These are phyloP conservation scores for Magnaporthales sp. DNA, from an alignment of 2,329 filamentous ascomycete genomes.

Conservation along the genomic window DNA sequence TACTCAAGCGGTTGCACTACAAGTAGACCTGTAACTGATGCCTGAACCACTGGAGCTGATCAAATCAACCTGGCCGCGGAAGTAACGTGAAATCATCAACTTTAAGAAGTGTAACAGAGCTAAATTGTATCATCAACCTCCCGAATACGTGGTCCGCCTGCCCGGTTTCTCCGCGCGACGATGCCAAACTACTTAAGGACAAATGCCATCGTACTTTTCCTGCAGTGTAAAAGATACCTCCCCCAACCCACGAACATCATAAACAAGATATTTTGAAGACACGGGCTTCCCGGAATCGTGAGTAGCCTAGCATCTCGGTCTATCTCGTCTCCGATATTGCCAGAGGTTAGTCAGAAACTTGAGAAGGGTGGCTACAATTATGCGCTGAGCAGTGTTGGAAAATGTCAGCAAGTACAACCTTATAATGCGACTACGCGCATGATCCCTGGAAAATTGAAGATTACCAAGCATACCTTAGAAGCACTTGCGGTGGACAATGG, in stretches of 20 bases:
- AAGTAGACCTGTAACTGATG: neutral
- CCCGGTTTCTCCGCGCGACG: constrained; percentile 1
- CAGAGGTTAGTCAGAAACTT: neutral
- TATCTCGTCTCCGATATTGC: constrained; percentile 5
- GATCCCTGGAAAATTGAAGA: neutral
- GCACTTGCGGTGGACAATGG: constrained; percentile 99
- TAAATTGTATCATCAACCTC: constrained; percentile 50
- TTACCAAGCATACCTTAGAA: constrained; percentile 78
- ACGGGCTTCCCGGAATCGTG: constrained; percentile 30
- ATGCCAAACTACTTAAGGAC: constrained; percentile 6
- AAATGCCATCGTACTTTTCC: constrained; percentile 25
- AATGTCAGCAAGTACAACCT: neutral
- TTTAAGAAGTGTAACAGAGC: constrained; percentile 19
- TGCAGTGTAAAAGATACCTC: constrained; percentile 35
- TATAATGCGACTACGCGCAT: neutral
- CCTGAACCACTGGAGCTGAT: neutral
- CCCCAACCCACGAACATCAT: constrained; percentile 41
- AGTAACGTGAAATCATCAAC: constrained; percentile 12
- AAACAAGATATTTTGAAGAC: constrained; percentile 50
- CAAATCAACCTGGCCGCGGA: neutral
- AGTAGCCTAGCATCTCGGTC: constrained; percentile 10
- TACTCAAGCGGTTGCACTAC: neutral
- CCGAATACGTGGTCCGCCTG: constrained; percentile 12
- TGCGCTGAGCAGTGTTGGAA: neutral
- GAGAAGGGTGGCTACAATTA: neutral